These are phyloP conservation scores for Phalaenopsis aphrodite DNA, from an alignment of 106 monocot species.

Conservation along the genomic window DNA sequence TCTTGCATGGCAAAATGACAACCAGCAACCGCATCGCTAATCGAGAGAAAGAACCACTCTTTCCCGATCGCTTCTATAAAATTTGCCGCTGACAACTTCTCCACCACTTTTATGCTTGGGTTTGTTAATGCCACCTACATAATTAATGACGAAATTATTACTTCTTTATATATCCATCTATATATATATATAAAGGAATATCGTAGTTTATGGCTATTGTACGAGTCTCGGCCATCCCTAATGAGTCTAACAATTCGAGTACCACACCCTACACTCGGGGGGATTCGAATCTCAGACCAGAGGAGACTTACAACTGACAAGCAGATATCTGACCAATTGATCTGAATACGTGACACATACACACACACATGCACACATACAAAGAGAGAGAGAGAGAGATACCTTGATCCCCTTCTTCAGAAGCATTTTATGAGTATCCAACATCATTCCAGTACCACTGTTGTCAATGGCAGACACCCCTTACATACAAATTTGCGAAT, in stretches of 20 bases:
- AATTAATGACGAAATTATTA: neutral
- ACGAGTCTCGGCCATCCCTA: no score
- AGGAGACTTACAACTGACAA: no score
- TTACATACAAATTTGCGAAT: neutral
- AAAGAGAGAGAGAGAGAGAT: neutral
- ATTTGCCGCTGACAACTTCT: constrained; percentile 11
- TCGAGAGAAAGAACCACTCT: constrained; percentile 18
- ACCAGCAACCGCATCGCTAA: constrained; percentile 10
- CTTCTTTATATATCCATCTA: no score
- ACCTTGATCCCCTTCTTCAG: constrained; percentile 11
- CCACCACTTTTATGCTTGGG: constrained; percentile 18
- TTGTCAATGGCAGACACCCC: constrained; percentile 18
- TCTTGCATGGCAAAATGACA: constrained; percentile 10
- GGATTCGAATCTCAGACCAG: no score
- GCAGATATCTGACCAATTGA: no score
- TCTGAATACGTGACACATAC: neutral
- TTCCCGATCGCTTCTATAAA: constrained; percentile 7
- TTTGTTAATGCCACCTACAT: constrained; percentile 11
- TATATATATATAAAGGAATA: no score
- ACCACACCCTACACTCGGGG: no score
- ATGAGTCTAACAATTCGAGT: no score
- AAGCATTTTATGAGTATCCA: constrained; percentile 11
- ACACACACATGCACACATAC: no score
- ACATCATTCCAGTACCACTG: constrained; percentile 12
- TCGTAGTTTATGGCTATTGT: no score